Percentiles rank a stretch among this genome's conserved stretches.
phyloP scores from a whole-genome alignment of 2,329 filamentous ascomycete species.

The Aspergillus sergii region DNA sequence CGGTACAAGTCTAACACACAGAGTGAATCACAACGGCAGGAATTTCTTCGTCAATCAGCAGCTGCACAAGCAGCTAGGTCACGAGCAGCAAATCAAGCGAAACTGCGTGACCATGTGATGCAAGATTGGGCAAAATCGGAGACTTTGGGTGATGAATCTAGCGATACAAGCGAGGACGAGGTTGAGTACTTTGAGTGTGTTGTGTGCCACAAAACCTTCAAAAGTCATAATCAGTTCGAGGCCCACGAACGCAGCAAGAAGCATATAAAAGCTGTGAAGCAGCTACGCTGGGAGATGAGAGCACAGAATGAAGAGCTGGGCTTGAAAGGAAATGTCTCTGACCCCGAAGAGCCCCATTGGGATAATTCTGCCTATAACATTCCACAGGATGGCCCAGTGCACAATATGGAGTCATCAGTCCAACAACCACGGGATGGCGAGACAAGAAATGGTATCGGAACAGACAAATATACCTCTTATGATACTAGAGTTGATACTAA shows the following conservation, averaged over 20 bases:
- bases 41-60: constrained; percentile 73
- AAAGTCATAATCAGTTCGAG: constrained; percentile 89
- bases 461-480: background rate
- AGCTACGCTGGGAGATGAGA: constrained; percentile 79
- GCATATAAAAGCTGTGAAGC: constrained; percentile 81
- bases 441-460: background rate
- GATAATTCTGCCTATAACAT: background rate
- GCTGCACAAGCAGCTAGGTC: constrained; percentile 82
- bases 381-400: background rate
- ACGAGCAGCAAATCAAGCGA: constrained; percentile 78
- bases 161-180: constrained; percentile 49
- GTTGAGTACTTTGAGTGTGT: constrained; percentile 65
- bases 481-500: background rate
- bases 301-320: constrained; percentile 67
- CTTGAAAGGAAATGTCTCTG: constrained; percentile 17
- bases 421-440: background rate
- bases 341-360: background rate
- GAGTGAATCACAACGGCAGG: constrained; percentile 78
- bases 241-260: constrained; percentile 97
- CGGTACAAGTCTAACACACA: constrained; percentile 77
- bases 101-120: constrained; percentile 63
- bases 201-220: constrained; percentile 68
- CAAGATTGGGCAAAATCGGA: constrained; percentile 75
- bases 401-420: background rate
- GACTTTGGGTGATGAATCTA: constrained; percentile 54